These are phyloP conservation scores for Aureobasidium sp. DNA, from an alignment of 2,329 filamentous ascomycete genomes.

Conservation along the genomic window DNA sequence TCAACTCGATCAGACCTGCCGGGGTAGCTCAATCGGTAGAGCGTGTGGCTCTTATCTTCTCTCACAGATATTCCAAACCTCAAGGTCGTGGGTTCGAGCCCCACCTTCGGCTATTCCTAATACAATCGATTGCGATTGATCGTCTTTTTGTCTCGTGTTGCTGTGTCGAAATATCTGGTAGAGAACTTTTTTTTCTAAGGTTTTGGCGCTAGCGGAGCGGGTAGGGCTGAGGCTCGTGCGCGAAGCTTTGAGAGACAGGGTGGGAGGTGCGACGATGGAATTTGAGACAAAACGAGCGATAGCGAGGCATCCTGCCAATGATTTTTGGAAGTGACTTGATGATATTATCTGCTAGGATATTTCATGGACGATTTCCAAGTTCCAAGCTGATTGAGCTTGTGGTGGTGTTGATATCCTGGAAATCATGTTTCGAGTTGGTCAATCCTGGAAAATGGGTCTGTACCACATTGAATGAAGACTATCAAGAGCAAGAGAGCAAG, in stretches of 20 bases:
- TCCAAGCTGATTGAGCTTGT: neutral
- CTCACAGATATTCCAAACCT: neutral
- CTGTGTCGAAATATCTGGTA: neutral
- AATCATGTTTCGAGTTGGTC: neutral
- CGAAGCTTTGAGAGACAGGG: neutral
- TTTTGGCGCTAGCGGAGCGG: neutral
- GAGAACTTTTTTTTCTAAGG: neutral
- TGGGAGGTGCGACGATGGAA: neutral
- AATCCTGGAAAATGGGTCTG: too few relatives aligned
- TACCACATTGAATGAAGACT: too few relatives aligned
- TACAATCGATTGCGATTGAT: neutral
- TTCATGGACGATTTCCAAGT: neutral
- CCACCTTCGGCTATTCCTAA: conserved; percentile 10
- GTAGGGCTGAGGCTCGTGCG: neutral
- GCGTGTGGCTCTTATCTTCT: conserved; percentile 36
- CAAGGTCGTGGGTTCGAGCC: conserved; percentile 10
- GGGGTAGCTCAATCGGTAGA: conserved; percentile 42
- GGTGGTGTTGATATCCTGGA: neutral
- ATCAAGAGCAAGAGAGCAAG: too few relatives aligned
- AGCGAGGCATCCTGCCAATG: too few relatives aligned
- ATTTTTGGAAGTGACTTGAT: neutral
- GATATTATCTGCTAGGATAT: fast-evolving
- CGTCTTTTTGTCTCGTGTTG: neutral
- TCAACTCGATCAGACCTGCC: conserved; percentile 19
- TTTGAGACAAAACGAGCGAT: neutral